These are phyloP conservation scores for Trypanosoma scelopori DNA, from an alignment of 208 protist species.

Conservation along the genomic window DNA sequence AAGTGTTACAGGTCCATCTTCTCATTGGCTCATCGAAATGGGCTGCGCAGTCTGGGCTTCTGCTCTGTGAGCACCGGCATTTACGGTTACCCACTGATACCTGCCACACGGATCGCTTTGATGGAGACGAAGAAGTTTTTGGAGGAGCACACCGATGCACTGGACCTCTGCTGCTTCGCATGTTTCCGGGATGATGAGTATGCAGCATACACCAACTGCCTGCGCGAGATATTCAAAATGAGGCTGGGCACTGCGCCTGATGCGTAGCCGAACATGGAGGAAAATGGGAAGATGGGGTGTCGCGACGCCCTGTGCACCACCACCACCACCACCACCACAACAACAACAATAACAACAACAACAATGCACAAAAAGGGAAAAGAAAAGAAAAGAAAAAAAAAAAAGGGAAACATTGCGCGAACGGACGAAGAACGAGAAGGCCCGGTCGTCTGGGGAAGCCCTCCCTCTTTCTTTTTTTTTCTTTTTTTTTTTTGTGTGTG, in stretches of 20 bases:
- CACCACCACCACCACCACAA: no score
- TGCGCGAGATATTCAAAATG: slow-evolving; percentile 8
- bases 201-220: slow-evolving; percentile 18
- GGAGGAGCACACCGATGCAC: slow-evolving; percentile 18
- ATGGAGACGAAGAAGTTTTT: slow-evolving; percentile 43
- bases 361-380: no score
- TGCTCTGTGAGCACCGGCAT: slow-evolving; percentile 86
- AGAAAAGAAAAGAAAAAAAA: no score
- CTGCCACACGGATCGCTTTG: slow-evolving; percentile 62
- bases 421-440: no score
- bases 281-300: no score
- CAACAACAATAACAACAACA: no score
- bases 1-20: slow-evolving; percentile 65
- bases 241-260: not conserved
- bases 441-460: no score
- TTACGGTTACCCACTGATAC: slow-evolving; percentile 77
- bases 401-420: no score
- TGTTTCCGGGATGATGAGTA: slow-evolving; percentile 50
- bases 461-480: no score
- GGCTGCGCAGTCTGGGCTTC: slow-evolving; percentile 65
- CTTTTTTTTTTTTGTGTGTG: no score
- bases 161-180: slow-evolving; percentile 60
- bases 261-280: not conserved
- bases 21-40: slow-evolving; percentile 35
- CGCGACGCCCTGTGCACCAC: no score